Conservation (phyloP, 495 filamentous ascomycete genomes). For the Penicillium salamii region DNA sequence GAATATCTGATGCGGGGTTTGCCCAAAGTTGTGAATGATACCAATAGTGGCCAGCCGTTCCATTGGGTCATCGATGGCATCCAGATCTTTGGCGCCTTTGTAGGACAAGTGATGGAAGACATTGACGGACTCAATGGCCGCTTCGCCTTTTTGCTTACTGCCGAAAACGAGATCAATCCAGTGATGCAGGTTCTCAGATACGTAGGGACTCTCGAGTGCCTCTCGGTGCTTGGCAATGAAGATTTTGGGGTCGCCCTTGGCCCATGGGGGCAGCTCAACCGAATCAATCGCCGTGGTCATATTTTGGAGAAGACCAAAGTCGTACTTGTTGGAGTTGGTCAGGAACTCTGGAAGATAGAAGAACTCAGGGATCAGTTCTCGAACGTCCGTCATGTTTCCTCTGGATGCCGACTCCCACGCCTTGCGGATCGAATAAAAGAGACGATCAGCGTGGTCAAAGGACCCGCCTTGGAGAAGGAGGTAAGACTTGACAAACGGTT, state of each 20-base stretch:
- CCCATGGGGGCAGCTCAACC: slow-evolving; percentile 89
- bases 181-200: slow-evolving; percentile 82
- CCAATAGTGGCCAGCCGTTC: slow-evolving; percentile 84
- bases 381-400: slow-evolving; percentile 88
- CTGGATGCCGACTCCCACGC: slow-evolving; percentile 88
- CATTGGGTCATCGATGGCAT: slow-evolving; percentile 83
- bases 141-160: slow-evolving; percentile 90
- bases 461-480: slow-evolving; percentile 95
- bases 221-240: slow-evolving; percentile 94
- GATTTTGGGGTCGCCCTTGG: slow-evolving; percentile 92
- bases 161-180: slow-evolving; percentile 98
- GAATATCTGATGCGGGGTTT: slow-evolving; percentile 95
- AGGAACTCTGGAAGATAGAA: slow-evolving; percentile 95
- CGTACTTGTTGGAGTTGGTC: slow-evolving; percentile 85
- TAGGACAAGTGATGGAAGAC: slow-evolving; percentile 96
- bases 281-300: slow-evolving; percentile 74
- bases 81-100: slow-evolving; percentile 87
- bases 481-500: slow-evolving; percentile 95
- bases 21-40: slow-evolving; percentile 97
- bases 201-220: slow-evolving; percentile 90
- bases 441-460: slow-evolving; percentile 91
- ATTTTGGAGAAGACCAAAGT: slow-evolving; percentile 85
- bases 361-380: slow-evolving; percentile 94
- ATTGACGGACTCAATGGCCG: slow-evolving; percentile 86
- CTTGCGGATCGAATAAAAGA: slow-evolving; percentile 90